A percentile compares a stretch with the other conserved stretches of the same genome.
Evolutionary conservation across 108 stramenopile genomes (phyloP).

Genomic region (Nannochloropsis oceanica): DNA sequence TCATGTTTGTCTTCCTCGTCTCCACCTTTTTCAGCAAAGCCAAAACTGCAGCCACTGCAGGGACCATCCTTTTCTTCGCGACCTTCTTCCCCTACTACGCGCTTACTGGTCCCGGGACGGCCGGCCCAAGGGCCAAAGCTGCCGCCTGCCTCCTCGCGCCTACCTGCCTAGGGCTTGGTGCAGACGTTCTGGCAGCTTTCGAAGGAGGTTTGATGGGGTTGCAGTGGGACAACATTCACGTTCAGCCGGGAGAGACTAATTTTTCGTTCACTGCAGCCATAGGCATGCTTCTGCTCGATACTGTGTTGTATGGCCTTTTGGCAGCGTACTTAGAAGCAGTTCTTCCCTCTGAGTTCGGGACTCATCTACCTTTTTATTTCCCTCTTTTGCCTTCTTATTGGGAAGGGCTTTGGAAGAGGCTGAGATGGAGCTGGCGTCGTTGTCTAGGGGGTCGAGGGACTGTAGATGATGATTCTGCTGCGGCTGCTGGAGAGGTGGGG

Average conservation of each 20-base stretch:
- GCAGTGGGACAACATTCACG: neutral
- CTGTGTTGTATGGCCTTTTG: slow-evolving; percentile 58
- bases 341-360: slow-evolving; percentile 59
- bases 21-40: slow-evolving; percentile 39
- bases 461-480: too few species aligned
- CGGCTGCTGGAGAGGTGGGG: neutral
- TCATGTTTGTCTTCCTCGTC: slow-evolving; percentile 26
- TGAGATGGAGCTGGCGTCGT: neutral
- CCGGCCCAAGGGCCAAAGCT: slow-evolving; percentile 14
- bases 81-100: slow-evolving; percentile 42
- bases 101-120: slow-evolving; percentile 14
- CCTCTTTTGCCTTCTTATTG: slow-evolving; percentile 55
- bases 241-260: neutral
- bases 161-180: slow-evolving; percentile 40
- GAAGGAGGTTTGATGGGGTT: slow-evolving; percentile 19
- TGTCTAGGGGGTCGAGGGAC: neutral
- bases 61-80: slow-evolving; percentile 46
- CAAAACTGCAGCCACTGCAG: slow-evolving; percentile 45
- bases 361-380: slow-evolving; percentile 59
- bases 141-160: slow-evolving; percentile 44
- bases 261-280: slow-evolving; percentile 33
- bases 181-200: slow-evolving; percentile 35
- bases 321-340: slow-evolving; percentile 75
- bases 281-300: slow-evolving; percentile 50
- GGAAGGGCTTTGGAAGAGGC: slow-evolving; percentile 17